These are phyloP conservation scores for Neurospora hispaniola DNA, from an alignment of 495 filamentous ascomycete genomes.

Conservation along the genomic window DNA sequence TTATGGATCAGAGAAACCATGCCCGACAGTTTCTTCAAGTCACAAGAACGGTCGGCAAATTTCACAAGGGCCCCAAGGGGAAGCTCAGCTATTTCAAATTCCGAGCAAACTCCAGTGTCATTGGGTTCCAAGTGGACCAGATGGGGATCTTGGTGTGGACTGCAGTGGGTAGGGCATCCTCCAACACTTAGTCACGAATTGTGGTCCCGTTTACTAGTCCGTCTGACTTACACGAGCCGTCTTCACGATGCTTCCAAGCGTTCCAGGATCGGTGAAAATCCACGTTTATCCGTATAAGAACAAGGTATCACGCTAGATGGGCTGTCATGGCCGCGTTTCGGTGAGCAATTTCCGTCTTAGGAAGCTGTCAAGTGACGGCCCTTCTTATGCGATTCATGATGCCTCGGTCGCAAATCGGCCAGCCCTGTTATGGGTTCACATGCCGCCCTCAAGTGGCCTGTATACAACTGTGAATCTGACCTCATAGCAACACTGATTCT, in stretches of 20 bases:
- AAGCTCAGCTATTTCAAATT: neutral
- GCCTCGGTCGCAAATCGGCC: neutral
- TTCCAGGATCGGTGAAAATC: neutral
- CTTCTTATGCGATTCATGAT: neutral
- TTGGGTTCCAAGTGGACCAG: neutral
- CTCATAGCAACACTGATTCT: neutral
- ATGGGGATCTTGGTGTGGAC: neutral
- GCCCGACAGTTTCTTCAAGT: neutral
- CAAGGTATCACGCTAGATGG: neutral
- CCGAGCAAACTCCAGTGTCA: neutral
- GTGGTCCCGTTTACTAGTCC: neutral
- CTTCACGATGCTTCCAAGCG: neutral
- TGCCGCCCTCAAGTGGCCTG: neutral
- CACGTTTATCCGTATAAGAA: neutral
- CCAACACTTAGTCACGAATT: neutral
- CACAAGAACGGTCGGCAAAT: constrained; percentile 1
- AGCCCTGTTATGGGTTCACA: neutral
- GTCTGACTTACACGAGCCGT: neutral
- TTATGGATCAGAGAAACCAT: neutral
- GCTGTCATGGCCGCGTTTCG: neutral
- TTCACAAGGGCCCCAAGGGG: neutral
- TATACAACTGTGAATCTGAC: neutral
- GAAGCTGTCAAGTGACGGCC: neutral
- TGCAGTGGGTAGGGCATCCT: neutral
- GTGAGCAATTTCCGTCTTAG: neutral